phyloP scores from a whole-genome alignment of 2,329 filamentous ascomycete species.

The Zelopaecilomyces penicillatus region DNA sequence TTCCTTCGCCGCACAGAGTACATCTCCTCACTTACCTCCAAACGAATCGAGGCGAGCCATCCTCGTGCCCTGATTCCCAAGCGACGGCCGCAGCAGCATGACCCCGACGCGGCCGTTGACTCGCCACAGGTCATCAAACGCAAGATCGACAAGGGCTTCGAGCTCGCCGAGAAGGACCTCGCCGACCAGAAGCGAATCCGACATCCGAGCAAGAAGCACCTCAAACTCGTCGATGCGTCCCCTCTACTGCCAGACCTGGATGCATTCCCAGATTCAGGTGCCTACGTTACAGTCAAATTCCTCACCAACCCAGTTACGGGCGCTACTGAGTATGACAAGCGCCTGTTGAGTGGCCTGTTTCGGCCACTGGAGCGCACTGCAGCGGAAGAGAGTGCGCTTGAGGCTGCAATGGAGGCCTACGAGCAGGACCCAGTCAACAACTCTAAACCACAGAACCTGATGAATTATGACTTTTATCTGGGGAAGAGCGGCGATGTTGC shows the following conservation, averaged over 20 bases:
- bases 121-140: constrained; percentile 58
- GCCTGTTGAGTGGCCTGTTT: constrained; percentile 53
- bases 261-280: constrained; percentile 61
- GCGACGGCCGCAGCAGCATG: constrained; percentile 31
- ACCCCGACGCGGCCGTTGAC: constrained; percentile 52
- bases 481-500: constrained; percentile 39
- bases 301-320: constrained; percentile 53
- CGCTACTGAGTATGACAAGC: constrained; percentile 45
- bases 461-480: constrained; percentile 62
- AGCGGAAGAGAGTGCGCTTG: constrained; percentile 44
- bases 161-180: constrained; percentile 43
- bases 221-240: constrained; percentile 51
- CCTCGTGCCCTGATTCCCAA: constrained; percentile 28
- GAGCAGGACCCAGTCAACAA: constrained; percentile 48
- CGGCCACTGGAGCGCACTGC: constrained; percentile 49
- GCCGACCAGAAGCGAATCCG: constrained; percentile 45
- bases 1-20: constrained; percentile 96
- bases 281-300: constrained; percentile 63
- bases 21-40: constrained; percentile 58
- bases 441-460: constrained; percentile 47
- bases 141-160: constrained; percentile 58
- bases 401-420: constrained; percentile 43
- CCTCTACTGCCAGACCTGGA: constrained; percentile 58
- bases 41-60: constrained; percentile 40
- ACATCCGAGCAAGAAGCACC: constrained; percentile 50